Conservation (phyloP, 108 stramenopile species). For the Cylindrotheca closterium region DNA sequence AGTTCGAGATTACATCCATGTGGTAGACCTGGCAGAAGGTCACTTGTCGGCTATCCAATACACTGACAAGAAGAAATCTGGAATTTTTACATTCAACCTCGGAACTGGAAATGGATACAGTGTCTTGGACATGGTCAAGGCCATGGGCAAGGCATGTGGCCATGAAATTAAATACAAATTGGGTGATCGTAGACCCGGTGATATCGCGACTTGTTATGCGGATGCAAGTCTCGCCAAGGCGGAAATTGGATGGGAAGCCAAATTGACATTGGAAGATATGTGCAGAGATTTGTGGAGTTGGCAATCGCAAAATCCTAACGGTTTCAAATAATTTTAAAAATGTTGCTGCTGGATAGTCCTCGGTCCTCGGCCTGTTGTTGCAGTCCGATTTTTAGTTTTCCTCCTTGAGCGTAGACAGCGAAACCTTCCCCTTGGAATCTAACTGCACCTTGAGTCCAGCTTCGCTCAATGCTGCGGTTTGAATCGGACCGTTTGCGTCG, state of each 20-base stretch:
- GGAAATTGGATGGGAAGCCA: constrained; percentile 97
- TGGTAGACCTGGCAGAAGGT: constrained; percentile 96
- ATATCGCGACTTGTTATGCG: constrained; percentile 95
- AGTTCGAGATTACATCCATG: constrained; percentile 98
- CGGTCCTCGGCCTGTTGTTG: too few relatives aligned
- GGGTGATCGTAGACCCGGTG: constrained; percentile 89
- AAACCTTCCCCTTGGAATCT: constrained; percentile 70
- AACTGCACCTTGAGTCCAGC: constrained; percentile 68
- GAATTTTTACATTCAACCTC: constrained; percentile 88
- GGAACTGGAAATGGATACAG: constrained; percentile 94
- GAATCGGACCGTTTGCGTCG: constrained; percentile 68
- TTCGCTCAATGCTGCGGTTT: constrained; percentile 57
- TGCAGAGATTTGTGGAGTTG: constrained; percentile 95
- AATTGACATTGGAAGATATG: constrained; percentile 90
- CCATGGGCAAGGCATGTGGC: constrained; percentile 93
- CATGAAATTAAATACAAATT: constrained; percentile 87
- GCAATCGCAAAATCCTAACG: constrained; percentile 97
- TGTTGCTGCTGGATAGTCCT: too few relatives aligned
- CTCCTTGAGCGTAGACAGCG: constrained; percentile 24
- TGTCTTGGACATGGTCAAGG: constrained; percentile 94
- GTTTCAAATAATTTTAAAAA: constrained; percentile 21
- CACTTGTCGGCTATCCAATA: constrained; percentile 92
- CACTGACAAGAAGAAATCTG: constrained; percentile 41
- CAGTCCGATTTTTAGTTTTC: too few relatives aligned
- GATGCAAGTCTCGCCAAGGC: constrained; percentile 86